These are phyloP conservation scores for Stellera chamaejasme DNA, from an alignment of 345 rosid species.

Conservation along the genomic window DNA sequence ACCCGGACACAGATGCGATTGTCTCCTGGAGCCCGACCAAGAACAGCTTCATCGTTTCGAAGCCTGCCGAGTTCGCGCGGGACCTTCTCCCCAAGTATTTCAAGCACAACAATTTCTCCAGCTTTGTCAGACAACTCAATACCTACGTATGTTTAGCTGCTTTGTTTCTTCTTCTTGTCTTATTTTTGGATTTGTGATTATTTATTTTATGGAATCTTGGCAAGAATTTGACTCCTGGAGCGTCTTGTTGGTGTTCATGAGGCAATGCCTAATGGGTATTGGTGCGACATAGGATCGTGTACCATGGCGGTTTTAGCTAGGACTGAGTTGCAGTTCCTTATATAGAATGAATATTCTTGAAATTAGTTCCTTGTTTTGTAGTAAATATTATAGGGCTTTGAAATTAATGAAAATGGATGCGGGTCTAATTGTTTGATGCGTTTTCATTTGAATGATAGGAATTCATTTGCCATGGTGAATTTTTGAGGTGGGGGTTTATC, in stretches of 20 bases:
- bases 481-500: slow-evolving; percentile 3
- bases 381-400: not conserved
- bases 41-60: slow-evolving; percentile 86
- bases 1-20: slow-evolving; percentile 58
- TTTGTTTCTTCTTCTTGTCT: not conserved
- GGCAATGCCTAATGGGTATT: not conserved
- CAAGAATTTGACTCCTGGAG: not conserved
- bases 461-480: slow-evolving; percentile 3
- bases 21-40: slow-evolving; percentile 79
- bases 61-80: slow-evolving; percentile 80
- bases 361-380: slow-evolving; percentile 6
- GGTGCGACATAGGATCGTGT: not conserved
- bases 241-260: not conserved
- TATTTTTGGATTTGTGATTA: not conserved
- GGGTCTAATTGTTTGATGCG: not conserved
- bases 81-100: slow-evolving; percentile 74
- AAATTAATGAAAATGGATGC: not conserved
- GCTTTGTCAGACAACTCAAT: slow-evolving; percentile 86
- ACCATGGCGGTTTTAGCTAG: too few relatives aligned
- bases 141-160: slow-evolving; percentile 48
- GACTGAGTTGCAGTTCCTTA: not conserved
- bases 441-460: slow-evolving; percentile 7
- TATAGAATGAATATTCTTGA: not conserved
- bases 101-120: slow-evolving; percentile 90
- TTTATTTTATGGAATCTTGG: not conserved